Percentiles rank a stretch among this genome's conserved stretches.
Conservation (phyloP, 192 early-diverging fungal species). For the Ramicandelaber brevisporus region DNA sequence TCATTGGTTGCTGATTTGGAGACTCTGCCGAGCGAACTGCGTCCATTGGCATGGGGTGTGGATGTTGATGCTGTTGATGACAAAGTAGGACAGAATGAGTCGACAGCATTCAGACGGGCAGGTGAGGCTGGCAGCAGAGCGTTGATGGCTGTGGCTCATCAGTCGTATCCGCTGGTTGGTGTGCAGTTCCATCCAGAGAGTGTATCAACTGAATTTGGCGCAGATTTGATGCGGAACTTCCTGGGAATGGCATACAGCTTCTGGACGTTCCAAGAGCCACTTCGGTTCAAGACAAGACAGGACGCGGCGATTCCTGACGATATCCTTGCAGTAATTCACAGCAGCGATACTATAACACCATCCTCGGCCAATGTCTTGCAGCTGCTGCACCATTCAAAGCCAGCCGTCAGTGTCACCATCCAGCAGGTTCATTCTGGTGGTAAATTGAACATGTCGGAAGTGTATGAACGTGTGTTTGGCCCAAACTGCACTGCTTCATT, state of each 20-base stretch:
- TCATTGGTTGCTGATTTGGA: slow-evolving; percentile 71
- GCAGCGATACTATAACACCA: too few relatives aligned
- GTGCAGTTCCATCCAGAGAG: slow-evolving; percentile 97
- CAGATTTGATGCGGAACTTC: slow-evolving; percentile 48
- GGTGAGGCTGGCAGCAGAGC: slow-evolving; percentile 5
- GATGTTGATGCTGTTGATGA: slow-evolving; percentile 1
- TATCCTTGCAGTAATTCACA: not conserved
- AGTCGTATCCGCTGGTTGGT: slow-evolving; percentile 39
- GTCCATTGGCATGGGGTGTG: slow-evolving; percentile 4
- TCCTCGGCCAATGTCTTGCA: too few relatives aligned
- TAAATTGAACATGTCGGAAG: too few relatives aligned
- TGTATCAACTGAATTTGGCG: slow-evolving; percentile 60
- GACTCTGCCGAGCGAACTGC: too few relatives aligned
- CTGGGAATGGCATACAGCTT: not conserved
- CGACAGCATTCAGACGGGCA: too few relatives aligned
- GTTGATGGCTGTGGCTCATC: slow-evolving; percentile 66
- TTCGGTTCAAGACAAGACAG: not conserved
- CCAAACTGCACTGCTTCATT: too few relatives aligned
- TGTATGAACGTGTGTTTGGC: too few relatives aligned
- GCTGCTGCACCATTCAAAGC: too few relatives aligned
- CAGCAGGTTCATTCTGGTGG: too few relatives aligned
- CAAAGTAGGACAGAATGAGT: too few relatives aligned
- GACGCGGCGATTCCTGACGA: not conserved
- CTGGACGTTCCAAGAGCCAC: not conserved
- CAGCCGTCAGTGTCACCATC: too few relatives aligned